phyloP scores from a whole-genome alignment of 2,329 filamentous ascomycete species.

The Neopestalotiopsis rosae region DNA sequence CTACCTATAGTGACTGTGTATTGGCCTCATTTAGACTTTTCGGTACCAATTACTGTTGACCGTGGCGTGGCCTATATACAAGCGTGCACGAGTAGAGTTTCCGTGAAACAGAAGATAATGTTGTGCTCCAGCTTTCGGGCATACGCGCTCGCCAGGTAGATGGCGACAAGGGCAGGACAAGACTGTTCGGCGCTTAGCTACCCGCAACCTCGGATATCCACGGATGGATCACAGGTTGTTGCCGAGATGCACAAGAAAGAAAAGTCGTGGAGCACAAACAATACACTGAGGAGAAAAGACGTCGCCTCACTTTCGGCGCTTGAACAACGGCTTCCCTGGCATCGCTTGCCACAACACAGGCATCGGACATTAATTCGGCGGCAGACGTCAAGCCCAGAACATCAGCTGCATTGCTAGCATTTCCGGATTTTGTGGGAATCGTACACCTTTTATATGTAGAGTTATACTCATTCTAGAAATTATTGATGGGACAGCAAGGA shows the following conservation, averaged over 20 bases:
- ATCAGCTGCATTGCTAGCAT: not conserved
- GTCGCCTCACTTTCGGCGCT: not conserved
- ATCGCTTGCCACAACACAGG: not conserved
- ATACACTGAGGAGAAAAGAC: not conserved
- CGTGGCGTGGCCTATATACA: too few species aligned
- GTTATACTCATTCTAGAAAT: slow-evolving; percentile 13
- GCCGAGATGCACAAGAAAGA: not conserved
- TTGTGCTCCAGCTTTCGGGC: not conserved
- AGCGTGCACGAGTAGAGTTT: not conserved
- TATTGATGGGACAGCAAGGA: not conserved
- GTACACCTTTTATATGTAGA: not conserved
- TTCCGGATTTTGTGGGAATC: not conserved
- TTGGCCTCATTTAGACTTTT: too few species aligned
- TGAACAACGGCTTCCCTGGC: not conserved
- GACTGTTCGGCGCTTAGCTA: too few species aligned
- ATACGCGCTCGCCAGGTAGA: not conserved
- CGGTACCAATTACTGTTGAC: too few species aligned
- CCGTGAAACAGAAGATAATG: not conserved
- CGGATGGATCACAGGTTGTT: not conserved
- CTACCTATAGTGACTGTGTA: too few species aligned
- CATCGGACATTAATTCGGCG: not conserved
- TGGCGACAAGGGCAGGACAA: not conserved
- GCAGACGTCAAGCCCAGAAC: not conserved
- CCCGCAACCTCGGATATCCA: too few species aligned
- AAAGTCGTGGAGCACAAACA: not conserved